Base-by-base conservation (phyloP, 2,329 filamentous ascomycete genomes). In the Phaeosphaeriaceae sp. region DNA sequence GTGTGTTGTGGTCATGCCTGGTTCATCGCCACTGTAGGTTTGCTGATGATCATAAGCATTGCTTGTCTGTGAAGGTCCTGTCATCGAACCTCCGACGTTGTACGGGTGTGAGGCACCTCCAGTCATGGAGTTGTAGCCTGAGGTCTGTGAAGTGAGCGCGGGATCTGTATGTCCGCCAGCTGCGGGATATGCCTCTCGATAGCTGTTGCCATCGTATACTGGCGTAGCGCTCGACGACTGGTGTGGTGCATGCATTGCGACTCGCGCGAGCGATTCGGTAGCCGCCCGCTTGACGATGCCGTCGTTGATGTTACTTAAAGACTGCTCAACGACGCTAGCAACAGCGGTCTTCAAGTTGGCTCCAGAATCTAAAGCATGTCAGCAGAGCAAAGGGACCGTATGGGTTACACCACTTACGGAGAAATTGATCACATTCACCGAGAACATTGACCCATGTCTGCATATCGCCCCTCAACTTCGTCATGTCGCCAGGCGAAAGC, bases 371-470 rank as follows among this genome's bases (percentile, higher is more conserved):
- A 46, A 1, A n/a, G 26, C 21, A 17, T 13, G 32, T 59, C 35
- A 60, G 52, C 48, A 15, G 46, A n/a, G 13, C 32, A 1, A 15
- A 28, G n/a, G 2, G 44, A 32, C 8, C 21, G n/a, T 42, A 2
- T 15, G 11, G 13, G 17, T 22, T 21, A n/a, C 46, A 23, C 8
- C 8, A 81, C 84, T 76, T 81, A 91, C 90, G 89, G 44, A 92
- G 78, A n/a, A 92, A 78, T 42, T 81, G 79, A 21, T 89, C 87
- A 49, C 89, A 87, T 57, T 92, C 89, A 26, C 84, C 84, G 63
- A 94, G 84, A 44, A 94, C 85, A 32, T 83, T 82, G 49, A 92
- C 79, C 88, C 91, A 94, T 22, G 82, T 77, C 30, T 85, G 83
- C 89, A 93, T 93, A 54, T 93, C 89, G 9, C 81, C 77, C 61